A percentile compares a stretch with the other conserved stretches of the same genome.
Evolutionary conservation across 306 rosid genomes (phyloP).

Genomic region (Lathyrus oleraceus): DNA sequence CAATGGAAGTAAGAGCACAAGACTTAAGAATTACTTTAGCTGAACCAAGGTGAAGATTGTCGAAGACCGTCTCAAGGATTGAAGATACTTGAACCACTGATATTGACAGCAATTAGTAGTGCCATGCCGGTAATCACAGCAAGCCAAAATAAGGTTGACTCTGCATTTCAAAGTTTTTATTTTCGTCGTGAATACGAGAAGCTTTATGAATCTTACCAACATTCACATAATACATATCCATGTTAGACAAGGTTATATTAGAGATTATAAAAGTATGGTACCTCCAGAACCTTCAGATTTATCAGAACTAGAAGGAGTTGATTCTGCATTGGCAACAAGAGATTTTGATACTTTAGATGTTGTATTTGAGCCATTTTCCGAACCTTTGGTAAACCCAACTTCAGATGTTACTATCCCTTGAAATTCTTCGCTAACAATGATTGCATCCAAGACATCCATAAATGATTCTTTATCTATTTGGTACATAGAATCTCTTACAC

Average conservation of each 20-base stretch:
- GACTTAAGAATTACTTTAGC: conserved; percentile 40
- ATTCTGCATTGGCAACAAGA: conserved; percentile 38
- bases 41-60: conserved; percentile 38
- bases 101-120: conserved; percentile 65
- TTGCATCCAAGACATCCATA: conserved; percentile 94
- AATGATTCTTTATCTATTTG: conserved; percentile 71
- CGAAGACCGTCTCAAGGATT: conserved; percentile 60
- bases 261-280: conserved; percentile 32
- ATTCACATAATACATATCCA: conserved; percentile 11
- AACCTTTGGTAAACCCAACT: conserved; percentile 52
- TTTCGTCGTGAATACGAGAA: conserved; percentile 18
- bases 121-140: conserved; percentile 76
- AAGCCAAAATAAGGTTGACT: conserved; percentile 74
- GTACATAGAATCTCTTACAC: conserved; percentile 37
- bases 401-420: conserved; percentile 96
- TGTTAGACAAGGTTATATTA: neutral
- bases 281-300: conserved; percentile 60
- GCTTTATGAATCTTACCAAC: conserved; percentile 2
- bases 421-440: conserved; percentile 95
- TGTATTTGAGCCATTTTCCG: conserved; percentile 47
- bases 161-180: conserved; percentile 55
- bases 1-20: neutral
- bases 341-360: conserved; percentile 49
- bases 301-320: conserved; percentile 47
- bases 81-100: conserved; percentile 85